Conservation (phyloP, 2,329 filamentous ascomycete genomes). For the Aspergillus brasiliensis region DNA sequence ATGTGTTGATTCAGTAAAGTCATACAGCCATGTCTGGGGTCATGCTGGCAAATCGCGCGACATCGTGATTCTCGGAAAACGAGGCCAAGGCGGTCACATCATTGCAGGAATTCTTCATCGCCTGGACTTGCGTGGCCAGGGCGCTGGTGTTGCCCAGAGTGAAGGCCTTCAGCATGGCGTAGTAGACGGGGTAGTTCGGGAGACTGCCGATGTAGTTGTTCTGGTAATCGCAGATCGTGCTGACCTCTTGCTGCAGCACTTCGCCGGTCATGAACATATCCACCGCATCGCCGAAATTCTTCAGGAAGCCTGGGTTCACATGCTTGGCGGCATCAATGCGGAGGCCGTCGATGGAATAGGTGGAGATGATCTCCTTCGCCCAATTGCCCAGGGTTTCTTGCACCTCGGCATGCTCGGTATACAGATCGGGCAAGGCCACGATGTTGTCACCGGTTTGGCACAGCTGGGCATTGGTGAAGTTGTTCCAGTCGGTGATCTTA, state of each 20-base stretch:
- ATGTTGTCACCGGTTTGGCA: constrained; percentile 56
- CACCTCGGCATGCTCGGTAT: constrained; percentile 47
- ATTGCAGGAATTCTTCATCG: constrained; percentile 29
- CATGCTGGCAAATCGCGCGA: constrained; percentile 55
- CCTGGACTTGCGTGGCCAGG: constrained; percentile 27
- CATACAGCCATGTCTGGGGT: constrained; percentile 50
- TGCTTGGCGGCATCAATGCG: constrained; percentile 55
- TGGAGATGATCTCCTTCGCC: constrained; percentile 44
- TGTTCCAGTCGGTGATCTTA: constrained; percentile 36
- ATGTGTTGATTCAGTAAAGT: not conserved
- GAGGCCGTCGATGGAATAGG: constrained; percentile 54
- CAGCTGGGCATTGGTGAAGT: constrained; percentile 39
- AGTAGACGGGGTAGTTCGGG: constrained; percentile 51
- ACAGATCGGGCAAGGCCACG: constrained; percentile 51
- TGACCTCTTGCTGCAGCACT: constrained; percentile 42
- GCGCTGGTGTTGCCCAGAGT: constrained; percentile 33
- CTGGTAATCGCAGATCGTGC: constrained; percentile 47
- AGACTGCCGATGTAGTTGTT: constrained; percentile 42
- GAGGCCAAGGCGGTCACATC: constrained; percentile 52
- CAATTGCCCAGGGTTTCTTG: constrained; percentile 45
- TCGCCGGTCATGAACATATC: constrained; percentile 52
- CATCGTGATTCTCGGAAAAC: constrained; percentile 64
- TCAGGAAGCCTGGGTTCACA: constrained; percentile 47
- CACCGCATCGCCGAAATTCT: constrained; percentile 38
- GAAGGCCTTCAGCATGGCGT: constrained; percentile 38